Base-by-base conservation (phyloP, 805 yeast species). In the Candida palmyrensis region DNA sequence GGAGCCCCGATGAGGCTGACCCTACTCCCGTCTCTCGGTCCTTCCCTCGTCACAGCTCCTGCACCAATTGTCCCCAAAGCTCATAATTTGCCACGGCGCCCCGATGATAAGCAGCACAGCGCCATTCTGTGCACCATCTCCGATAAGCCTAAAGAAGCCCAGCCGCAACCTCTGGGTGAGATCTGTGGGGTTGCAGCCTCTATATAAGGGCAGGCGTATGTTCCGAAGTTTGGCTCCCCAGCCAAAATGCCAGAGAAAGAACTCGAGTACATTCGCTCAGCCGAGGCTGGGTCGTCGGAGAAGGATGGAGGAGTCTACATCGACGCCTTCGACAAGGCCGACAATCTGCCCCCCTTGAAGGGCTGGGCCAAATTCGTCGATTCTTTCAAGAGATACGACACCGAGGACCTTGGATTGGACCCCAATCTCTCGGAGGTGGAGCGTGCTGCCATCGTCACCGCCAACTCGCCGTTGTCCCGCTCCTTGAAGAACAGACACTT, bases 401-500 rank as follows among this genome's bases (percentile, higher is more conserved):
- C n/a, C 11, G 30, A 15, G 4, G 13, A 27, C 6, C 19, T 27
- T n/a, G 22, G 22, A 5, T 49, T 51, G 16, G 39, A 27, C 25
- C 38, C 30, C 14, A 45, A 46, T 24, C 40, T 56, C 27, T 47
- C 51, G 18, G 54, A 51, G 15, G 42, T 59, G 29, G 58, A 59
- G 35, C 48, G 37, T 36, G 55, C 58, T 30, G 57, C 57, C 26
- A 27, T 52, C 3, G 44, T 40, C 16, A 45, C 72, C 3, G 77
- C 82, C 18, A 62, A 65, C 37, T 62, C 84, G 4, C 87, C 84
- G 2, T 61, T 81, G 40, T 60, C 72, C 29, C 67, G 74, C 42
- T 61, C 71, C 9, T 22, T 77, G 49, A 75, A 74, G 44, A 54
- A 61, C 26, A 71, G 87, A 49, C 84, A 78, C 45, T 51, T 79